Evolutionary conservation across 768 basidiomycete species (phyloP).

Genomic region (Hygrocybe coccinea): DNA sequence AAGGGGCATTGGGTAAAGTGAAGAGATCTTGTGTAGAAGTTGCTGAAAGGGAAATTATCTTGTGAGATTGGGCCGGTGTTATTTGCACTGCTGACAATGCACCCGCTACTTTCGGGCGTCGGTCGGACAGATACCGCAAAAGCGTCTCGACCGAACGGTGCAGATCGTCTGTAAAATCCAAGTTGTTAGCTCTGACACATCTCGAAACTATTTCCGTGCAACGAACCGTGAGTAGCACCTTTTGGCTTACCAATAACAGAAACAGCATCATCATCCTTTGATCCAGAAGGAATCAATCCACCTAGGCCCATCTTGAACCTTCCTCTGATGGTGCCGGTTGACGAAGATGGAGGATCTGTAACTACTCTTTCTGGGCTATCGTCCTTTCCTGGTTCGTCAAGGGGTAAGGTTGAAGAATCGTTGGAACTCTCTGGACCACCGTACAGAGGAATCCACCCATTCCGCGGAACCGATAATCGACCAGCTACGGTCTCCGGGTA

Average conservation of each 20-base stretch:
- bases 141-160: slow-evolving; percentile 81
- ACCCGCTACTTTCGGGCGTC: slow-evolving; percentile 78
- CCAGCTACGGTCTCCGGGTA: slow-evolving; percentile 83
- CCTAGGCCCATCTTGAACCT: slow-evolving; percentile 56
- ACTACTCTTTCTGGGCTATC: neutral
- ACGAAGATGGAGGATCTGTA: slow-evolving; percentile 14
- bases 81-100: slow-evolving; percentile 68
- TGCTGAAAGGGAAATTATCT: slow-evolving; percentile 65
- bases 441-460: slow-evolving; percentile 76
- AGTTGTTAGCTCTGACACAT: neutral
- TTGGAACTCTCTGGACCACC: slow-evolving; percentile 57
- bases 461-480: slow-evolving; percentile 60
- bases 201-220: neutral
- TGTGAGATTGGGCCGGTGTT: slow-evolving; percentile 64
- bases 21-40: slow-evolving; percentile 72
- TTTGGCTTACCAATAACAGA: slow-evolving; percentile 41
- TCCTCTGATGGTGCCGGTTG: slow-evolving; percentile 41
- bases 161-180: slow-evolving; percentile 51
- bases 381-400: slow-evolving; percentile 17
- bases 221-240: slow-evolving; percentile 32
- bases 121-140: slow-evolving; percentile 81
- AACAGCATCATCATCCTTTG: slow-evolving; percentile 61
- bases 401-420: slow-evolving; percentile 20
- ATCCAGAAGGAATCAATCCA: slow-evolving; percentile 38
- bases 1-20: slow-evolving; percentile 67